Base-by-base conservation (phyloP, 2,329 filamentous ascomycete species). In the Podosphaera fusca region DNA sequence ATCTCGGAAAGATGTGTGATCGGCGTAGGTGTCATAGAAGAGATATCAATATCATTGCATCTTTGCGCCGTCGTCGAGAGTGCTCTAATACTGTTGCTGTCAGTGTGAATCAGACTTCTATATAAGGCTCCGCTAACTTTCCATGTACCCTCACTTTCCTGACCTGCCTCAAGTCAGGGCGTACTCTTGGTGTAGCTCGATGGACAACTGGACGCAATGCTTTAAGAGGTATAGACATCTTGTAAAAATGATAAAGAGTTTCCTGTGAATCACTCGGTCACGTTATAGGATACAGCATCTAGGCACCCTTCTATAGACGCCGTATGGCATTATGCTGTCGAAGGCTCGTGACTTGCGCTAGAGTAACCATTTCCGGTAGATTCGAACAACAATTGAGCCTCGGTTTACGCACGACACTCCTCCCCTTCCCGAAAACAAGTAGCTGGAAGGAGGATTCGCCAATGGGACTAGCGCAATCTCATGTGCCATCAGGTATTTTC, bases 1-100 rank as follows among this genome's bases (percentile, higher is more conserved):
- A 85, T 82, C 71, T 98, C 92, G 64, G 87, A 94, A 61, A 95
- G 76, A 70, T 94, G 88, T 49, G 85, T 85, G 71, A 98, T 95
- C 56, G 92, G 92, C 4, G 90, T 95, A 0, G 92, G 90, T 0
- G 84, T 82, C 62, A 95, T 77, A 53, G 85, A 81, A 60, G 82
- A 76, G 65, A 94, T 80, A 70, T 92, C 77, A 59, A 74, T 65
- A 60, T 76, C 70, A 62, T 74, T 74, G 63, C 73, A 76, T 63
- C 75, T 75, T 60, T 72, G 68, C 50, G 75, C 62, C 0, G 82
- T 84, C 54, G 76, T 76, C 42, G 81, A 84, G 58, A 87, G 75
- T 29, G 74, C 66, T 62, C 80, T 77, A 10, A 67, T 63, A 61
- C 71, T 74, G 56, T 31, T 53, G 34, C 29, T 36, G 30, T 49